phyloP scores from a whole-genome alignment of 495 filamentous ascomycete species.

The Cladorrhinum samala region DNA sequence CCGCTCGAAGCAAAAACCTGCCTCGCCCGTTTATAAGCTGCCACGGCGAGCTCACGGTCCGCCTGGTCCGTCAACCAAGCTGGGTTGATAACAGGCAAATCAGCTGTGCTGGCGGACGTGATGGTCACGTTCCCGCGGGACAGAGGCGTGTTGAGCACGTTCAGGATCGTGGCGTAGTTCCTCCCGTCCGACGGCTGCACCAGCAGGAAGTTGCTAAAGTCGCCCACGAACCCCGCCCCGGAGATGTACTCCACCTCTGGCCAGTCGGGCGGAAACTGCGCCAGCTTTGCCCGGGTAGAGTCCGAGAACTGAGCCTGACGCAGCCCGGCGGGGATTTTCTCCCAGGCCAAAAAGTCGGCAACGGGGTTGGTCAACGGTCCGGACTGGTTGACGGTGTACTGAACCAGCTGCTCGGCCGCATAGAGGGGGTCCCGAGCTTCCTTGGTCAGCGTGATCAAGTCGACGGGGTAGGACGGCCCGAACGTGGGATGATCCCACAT shows the following conservation, averaged over 20 bases:
- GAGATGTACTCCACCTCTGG: conserved; percentile 48
- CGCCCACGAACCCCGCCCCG: conserved; percentile 20
- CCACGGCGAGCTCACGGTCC: conserved; percentile 40
- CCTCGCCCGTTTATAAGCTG: conserved; percentile 34
- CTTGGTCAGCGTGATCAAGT: conserved; percentile 55
- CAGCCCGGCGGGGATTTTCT: conserved; percentile 33
- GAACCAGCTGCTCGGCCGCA: conserved; percentile 10
- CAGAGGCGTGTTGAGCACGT: conserved; percentile 37
- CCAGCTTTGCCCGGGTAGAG: conserved; percentile 28
- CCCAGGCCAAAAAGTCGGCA: conserved; percentile 43
- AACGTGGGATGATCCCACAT: conserved; percentile 15
- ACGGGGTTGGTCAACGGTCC: conserved; percentile 40
- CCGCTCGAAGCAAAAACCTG: not conserved
- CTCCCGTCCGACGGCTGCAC: conserved; percentile 34
- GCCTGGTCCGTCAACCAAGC: conserved; percentile 40
- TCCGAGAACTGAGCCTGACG: conserved; percentile 11
- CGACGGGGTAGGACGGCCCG: conserved; percentile 50
- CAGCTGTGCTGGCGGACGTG: conserved; percentile 31
- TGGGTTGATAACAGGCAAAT: conserved; percentile 42
- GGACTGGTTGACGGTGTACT: conserved; percentile 24
- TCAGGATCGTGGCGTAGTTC: conserved; percentile 26
- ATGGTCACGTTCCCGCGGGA: conserved; percentile 53
- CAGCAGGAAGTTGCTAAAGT: conserved; percentile 22
- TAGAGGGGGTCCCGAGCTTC: conserved; percentile 34
- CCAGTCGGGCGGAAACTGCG: conserved; percentile 49